A percentile compares a stretch with the other conserved stretches of the same genome.
Evolutionary conservation across 2,329 filamentous ascomycete genomes (phyloP).

Genomic region (Fusarium camptoceras): DNA sequence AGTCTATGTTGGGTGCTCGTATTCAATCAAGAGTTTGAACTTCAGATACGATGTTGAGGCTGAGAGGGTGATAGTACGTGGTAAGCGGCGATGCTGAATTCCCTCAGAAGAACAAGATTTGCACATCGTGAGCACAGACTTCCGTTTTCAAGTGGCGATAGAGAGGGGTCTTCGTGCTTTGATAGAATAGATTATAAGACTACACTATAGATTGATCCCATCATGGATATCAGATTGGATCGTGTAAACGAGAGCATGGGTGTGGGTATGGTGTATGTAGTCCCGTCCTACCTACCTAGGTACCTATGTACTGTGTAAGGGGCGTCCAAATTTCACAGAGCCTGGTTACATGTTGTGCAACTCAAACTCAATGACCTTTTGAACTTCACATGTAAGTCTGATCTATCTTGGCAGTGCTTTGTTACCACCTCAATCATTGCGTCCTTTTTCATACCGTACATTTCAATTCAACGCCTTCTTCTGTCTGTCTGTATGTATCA

Average conservation of each 20-base stretch:
- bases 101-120: neutral
- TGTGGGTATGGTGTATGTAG: slow-evolving; percentile 3
- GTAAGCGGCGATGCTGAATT: neutral
- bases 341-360: slow-evolving; percentile 16
- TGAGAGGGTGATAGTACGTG: slow-evolving; percentile 5
- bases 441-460: slow-evolving; percentile 15
- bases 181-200: slow-evolving; percentile 4
- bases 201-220: slow-evolving; percentile 12
- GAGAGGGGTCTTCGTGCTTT: neutral
- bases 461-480: slow-evolving; percentile 8
- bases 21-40: slow-evolving; percentile 20
- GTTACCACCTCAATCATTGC: neutral
- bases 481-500: slow-evolving; percentile 3
- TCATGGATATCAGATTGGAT: slow-evolving; percentile 33
- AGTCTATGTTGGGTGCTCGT: slow-evolving; percentile 31
- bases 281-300: neutral
- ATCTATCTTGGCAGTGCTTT: neutral
- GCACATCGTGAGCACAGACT: slow-evolving; percentile 19
- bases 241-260: slow-evolving; percentile 18
- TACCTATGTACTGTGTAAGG: slow-evolving; percentile 7
- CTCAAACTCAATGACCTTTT: slow-evolving; percentile 8
- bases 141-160: slow-evolving; percentile 8
- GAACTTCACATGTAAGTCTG: neutral
- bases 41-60: slow-evolving; percentile 27
- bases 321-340: slow-evolving; percentile 7